Evolutionary conservation across 2,329 filamentous ascomycete species (phyloP), one percentile per base, ranked within the genome.

Genomic region (Septoria linicola): DNA sequence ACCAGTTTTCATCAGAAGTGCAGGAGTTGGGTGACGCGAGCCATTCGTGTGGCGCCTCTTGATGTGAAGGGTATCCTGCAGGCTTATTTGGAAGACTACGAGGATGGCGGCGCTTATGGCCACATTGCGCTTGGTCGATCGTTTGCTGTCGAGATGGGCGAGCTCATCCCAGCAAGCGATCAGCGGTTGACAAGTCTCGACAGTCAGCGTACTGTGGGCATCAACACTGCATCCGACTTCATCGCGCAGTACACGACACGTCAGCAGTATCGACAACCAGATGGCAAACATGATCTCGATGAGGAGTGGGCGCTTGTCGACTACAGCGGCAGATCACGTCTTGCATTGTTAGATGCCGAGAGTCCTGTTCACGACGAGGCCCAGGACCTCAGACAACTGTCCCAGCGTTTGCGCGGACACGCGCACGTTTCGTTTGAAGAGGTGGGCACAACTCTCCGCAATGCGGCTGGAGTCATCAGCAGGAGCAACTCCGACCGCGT

Each of bases 241-340:
- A 83, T 99, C 66, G 90, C 93, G 1, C 92, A 99, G 66, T 99
- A 99, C 68, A 97, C 92, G 3, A 95, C 90, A 20, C 87, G 93
- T 31, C 95, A 99, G 68, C 91, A 96, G 66, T 99, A 99, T 69
- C 84, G 91, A 50, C 92, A 92, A 65, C 83, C 89, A 8, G 89
- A 96, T 66, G 80, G 83, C 2, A 73, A 54, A 35, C 36, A 53
- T 13, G 39, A 53, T 4, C 36, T 17, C 11, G 64, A 66, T 13
- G 59, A 64, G 10, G 59, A 63, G 11, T 68, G 64, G 63, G 58
- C 61, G 14, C 42, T 65, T n/a, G 63, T 65, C 10, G 64, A 65
- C 30, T 60, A 60, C 48, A 60, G 60, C 21, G 64, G 64, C 36
- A 61, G 51, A 20, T 27, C 55, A 1, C 57, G 41, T 11, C 17